Evolutionary conservation across 768 basidiomycete genomes (phyloP), one percentile per base, ranked within the genome.

Genomic region (Sporobolomyces phaffii): DNA sequence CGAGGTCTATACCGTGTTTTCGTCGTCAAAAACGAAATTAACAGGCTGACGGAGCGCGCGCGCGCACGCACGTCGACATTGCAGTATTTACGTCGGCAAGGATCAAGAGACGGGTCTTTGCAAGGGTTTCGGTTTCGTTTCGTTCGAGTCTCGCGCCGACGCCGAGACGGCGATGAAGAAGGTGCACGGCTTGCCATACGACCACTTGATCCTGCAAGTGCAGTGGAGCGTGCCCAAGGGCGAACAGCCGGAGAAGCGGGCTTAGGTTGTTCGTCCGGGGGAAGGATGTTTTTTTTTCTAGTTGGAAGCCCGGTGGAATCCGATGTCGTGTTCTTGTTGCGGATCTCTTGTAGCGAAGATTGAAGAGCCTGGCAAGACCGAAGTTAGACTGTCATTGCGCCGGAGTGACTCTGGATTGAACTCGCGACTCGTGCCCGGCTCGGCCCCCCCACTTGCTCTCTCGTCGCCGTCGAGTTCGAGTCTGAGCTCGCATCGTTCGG

Each of bases 111-210:
- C 94, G 13, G 90, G 93, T 50, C 83, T 88, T 26, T 92, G 92
- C 63, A 96, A 94, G 78, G 94, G 94, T 53, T 96, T 94, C 77
- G 94, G 93, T 20, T 98, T 98, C 73, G 93, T 99, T 61, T 90
- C 88, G 77, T 99, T 96, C 75, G 94, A 98, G 76, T 87, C 87
- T 20, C 82, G 82, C 75, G 81, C 83, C 15, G 80, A 82, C 59
- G 96, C 90, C 24, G 89, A 94, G 79, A 83, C 81, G 76, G 96
- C 96, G 47, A 87, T 96, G 81, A 86, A 89, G 74, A 94, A 91
- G 64, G 62, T 70, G 24, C 62, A 69, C 49, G 64, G 65, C 20
- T 40, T 75, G 50, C 75, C 75, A 18, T 75, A 74, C 64, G 73
- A 73, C 34, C 75, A 75, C 69, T 58, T 75, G 31, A 75, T 75